Conservation (phyloP, 2,329 filamentous ascomycete genomes). For the Leptographium lundbergii region DNA sequence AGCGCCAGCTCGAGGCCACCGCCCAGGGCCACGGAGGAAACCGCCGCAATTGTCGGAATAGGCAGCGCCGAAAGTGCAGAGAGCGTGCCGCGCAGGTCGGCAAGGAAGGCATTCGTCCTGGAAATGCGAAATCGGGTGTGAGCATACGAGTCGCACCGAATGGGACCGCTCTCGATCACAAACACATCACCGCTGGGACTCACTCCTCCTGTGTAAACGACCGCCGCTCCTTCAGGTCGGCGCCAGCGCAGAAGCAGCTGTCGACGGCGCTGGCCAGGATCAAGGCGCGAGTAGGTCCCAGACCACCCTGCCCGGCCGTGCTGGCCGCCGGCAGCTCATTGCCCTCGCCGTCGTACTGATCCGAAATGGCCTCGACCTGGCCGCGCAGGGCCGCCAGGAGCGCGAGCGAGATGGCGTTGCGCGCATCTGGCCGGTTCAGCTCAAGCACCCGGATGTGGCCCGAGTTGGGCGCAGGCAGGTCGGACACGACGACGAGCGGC, state of each 20-base stretch:
- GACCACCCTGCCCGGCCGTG: conserved; percentile 17
- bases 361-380: conserved; percentile 60
- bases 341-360: conserved; percentile 43
- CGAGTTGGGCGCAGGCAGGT: conserved; percentile 62
- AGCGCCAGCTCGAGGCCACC: conserved; percentile 90
- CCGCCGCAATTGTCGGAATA: conserved; percentile 80
- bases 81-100: conserved; percentile 64
- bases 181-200: conserved; percentile 16
- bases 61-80: conserved; percentile 59
- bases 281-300: conserved; percentile 57
- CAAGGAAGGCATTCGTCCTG: conserved; percentile 70
- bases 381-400: conserved; percentile 60
- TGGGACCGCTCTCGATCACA: neutral
- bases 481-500: conserved; percentile 55
- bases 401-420: conserved; percentile 80
- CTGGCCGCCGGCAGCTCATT: conserved; percentile 34
- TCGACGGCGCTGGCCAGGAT: conserved; percentile 80
- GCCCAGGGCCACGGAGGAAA: conserved; percentile 77
- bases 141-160: neutral
- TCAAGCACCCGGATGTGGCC: conserved; percentile 83
- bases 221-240: conserved; percentile 80
- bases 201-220: conserved; percentile 70
- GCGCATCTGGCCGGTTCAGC: conserved; percentile 70
- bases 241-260: conserved; percentile 81
- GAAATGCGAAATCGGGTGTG: neutral